Evolutionary conservation across 176 grass and related monocot species (phyloP), one percentile per base, ranked within the genome.

Genomic region (Triticum turgidum): DNA sequence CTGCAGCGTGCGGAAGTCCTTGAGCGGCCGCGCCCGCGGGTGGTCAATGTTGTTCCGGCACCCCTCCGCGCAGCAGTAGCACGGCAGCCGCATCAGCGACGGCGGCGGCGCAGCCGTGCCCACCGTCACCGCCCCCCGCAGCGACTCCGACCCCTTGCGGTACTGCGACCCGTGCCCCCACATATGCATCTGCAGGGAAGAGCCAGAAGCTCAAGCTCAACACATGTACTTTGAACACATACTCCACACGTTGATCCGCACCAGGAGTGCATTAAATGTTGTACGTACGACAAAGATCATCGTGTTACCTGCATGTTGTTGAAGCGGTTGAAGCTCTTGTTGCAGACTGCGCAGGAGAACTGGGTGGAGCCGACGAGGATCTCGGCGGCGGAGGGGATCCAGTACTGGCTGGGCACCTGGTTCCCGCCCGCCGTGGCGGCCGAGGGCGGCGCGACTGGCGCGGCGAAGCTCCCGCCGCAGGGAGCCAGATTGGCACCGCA

Each of bases 111-210:
- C 82, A 41, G 87, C 47, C 17, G 76, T 63, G 15, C 84, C 74
- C 69, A 83, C 39, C 39, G 88, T 80, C 47, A 86, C 90, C 3
- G 78, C 58, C 4, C 90, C 91, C 0, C 96, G 88, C 32, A 94
- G 84, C 9, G 93, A 95, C 47, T 98, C 96, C 7, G 86, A 88
- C 0, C 96, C 93, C 90, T 90, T 85, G 24, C 93, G 86, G 85
- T 94, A 98, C 89, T 98, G 93, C 6, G 96, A 95, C 0, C 96
- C 96, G 80, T 98, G 96, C 11, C 96, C 96, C 96, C 96, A 98
- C 96, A 98, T 98, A 49, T 98, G 96, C 96, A 98, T 98, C 95
- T 97, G 78, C 42, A 24, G 65, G 71, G 72, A 51, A 75, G 41
- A 75, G 69, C 2, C 61, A 18, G 12, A 42, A 74, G 7, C 18